phyloP scores from a whole-genome alignment of 2,329 filamentous ascomycete genomes.

The Cordyceps fumosorosea region DNA sequence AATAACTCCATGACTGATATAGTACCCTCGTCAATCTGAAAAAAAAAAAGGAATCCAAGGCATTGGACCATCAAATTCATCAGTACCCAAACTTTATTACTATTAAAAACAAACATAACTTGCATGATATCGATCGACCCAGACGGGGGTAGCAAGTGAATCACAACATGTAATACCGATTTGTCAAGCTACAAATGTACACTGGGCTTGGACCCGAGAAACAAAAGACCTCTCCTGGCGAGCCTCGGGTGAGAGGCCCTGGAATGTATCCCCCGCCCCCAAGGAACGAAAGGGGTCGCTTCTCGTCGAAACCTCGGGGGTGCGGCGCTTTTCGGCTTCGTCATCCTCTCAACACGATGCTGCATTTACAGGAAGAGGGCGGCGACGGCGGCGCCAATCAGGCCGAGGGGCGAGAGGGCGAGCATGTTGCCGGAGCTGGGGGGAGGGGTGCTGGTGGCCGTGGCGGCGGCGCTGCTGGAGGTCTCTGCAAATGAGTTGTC shows the following conservation, averaged over 20 bases:
- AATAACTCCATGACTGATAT: background rate
- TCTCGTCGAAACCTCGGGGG: background rate
- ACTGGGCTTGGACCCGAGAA: background rate
- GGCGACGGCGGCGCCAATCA: constrained; percentile 2
- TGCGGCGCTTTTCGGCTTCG: background rate
- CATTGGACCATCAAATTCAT: background rate
- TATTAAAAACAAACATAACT: background rate
- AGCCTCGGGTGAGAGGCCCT: background rate
- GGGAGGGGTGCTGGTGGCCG: background rate
- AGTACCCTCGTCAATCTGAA: background rate
- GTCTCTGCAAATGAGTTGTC: background rate
- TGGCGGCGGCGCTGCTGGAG: background rate
- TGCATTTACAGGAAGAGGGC: constrained; percentile 8
- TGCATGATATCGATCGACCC: background rate
- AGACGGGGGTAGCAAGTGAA: background rate
- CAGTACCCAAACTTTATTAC: background rate
- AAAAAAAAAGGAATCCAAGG: background rate
- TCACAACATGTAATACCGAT: background rate
- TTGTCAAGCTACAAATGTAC: background rate
- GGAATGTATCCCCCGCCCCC: background rate
- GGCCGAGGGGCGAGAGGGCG: constrained; percentile 4
- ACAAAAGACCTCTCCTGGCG: background rate
- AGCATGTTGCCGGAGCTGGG: constrained; percentile 5
- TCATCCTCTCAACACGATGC: background rate
- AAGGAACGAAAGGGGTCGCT: background rate